Percentiles rank a stretch among this genome's conserved stretches.
Evolutionary conservation across 139 green algal genomes (phyloP).

Genomic region (Asterochloris sp.): DNA sequence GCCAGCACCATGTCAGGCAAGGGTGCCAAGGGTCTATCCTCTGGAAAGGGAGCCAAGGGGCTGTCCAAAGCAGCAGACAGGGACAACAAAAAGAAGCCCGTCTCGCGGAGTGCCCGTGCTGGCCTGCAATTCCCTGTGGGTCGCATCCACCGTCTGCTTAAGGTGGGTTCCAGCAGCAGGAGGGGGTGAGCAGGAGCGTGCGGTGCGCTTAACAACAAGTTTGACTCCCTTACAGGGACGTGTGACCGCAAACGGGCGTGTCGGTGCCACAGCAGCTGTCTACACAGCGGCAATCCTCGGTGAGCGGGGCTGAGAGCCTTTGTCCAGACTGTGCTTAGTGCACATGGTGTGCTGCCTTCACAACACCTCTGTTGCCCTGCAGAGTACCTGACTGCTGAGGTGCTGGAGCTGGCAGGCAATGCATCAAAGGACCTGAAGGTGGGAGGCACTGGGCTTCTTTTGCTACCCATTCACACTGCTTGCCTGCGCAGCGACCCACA

Average conservation of each 20-base stretch:
- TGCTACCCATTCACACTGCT: not conserved
- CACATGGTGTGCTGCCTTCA: not conserved
- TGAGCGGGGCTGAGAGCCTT: conserved; percentile 86
- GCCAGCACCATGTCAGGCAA: conserved; percentile 69
- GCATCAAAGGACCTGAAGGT: conserved; percentile 99
- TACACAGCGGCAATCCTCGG: conserved; percentile 97
- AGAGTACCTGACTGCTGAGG: conserved; percentile 94
- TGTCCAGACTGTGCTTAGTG: conserved; percentile 11
- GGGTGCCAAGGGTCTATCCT: conserved; percentile 83
- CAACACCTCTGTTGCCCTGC: not conserved
- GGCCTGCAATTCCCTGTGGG: conserved; percentile 97
- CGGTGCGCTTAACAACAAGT: not conserved
- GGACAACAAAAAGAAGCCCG: conserved; percentile 81
- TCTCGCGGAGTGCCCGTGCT: conserved; percentile 79
- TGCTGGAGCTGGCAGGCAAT: conserved; percentile 98
- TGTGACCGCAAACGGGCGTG: conserved; percentile 91
- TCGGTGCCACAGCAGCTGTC: conserved; percentile 96
- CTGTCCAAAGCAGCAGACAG: conserved; percentile 68
- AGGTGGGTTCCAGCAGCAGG: conserved; percentile 49
- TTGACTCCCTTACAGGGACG: conserved; percentile 52
- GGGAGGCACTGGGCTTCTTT: not conserved
- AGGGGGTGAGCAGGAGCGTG: not conserved
- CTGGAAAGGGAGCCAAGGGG: conserved; percentile 94
- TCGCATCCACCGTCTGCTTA: conserved; percentile 96
- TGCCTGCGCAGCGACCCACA: not conserved